Conservation (phyloP, 2,329 filamentous ascomycete genomes). For the Neofusicoccum parvum region DNA sequence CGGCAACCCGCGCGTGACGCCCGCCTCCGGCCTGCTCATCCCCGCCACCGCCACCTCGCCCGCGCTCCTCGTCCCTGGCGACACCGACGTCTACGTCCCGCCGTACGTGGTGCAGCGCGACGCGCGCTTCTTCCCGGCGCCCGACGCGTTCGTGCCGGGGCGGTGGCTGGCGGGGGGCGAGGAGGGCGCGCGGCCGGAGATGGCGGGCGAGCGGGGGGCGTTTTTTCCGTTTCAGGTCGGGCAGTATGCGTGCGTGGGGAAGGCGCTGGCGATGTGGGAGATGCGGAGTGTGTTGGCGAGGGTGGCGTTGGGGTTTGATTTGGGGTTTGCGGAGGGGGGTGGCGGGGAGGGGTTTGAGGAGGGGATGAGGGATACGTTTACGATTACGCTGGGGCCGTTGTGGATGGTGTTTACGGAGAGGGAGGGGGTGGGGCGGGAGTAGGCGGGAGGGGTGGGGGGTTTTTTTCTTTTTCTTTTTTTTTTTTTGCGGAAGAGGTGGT, state of each 20-base stretch:
- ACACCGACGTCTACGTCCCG: slow-evolving; percentile 33
- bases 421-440: neutral
- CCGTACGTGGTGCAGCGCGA: slow-evolving; percentile 34
- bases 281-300: slow-evolving; percentile 65
- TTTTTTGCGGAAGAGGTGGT: no score
- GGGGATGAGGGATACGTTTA: slow-evolving; percentile 39
- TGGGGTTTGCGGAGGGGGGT: slow-evolving; percentile 45
- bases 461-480: no score
- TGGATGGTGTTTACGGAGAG: slow-evolving; percentile 11
- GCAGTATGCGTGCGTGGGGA: slow-evolving; percentile 62
- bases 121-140: slow-evolving; percentile 15
- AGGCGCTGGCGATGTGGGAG: slow-evolving; percentile 68
- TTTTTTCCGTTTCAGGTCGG: slow-evolving; percentile 19
- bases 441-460: no score
- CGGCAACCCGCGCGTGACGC: slow-evolving; percentile 39
- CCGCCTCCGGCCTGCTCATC: slow-evolving; percentile 39
- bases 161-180: slow-evolving; percentile 27
- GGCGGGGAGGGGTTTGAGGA: slow-evolving; percentile 32
- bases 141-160: slow-evolving; percentile 34
- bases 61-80: slow-evolving; percentile 34
- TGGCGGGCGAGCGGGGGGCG: slow-evolving; percentile 28
- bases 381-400: slow-evolving; percentile 13
- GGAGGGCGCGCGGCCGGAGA: slow-evolving; percentile 31
- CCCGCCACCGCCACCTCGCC: slow-evolving; percentile 28
- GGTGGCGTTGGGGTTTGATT: slow-evolving; percentile 63